Percentiles rank a stretch among this genome's conserved stretches.
Conservation (phyloP, 495 filamentous ascomycete species). For the Aspergillus indologenus region DNA sequence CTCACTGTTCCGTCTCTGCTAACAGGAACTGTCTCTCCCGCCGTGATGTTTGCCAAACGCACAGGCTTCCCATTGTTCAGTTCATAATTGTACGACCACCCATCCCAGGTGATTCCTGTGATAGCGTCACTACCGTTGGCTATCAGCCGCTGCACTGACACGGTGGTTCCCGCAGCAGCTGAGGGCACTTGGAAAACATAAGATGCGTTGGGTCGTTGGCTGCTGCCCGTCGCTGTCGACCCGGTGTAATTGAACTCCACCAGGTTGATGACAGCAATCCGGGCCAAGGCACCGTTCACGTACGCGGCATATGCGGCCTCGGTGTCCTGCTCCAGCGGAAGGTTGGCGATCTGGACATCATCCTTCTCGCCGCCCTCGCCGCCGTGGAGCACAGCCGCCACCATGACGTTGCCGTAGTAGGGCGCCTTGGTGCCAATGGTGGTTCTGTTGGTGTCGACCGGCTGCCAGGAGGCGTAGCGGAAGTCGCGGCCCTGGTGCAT, state of each 20-base stretch:
- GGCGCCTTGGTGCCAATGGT: conserved; percentile 60
- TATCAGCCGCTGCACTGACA: conserved; percentile 45
- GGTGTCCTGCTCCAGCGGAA: conserved; percentile 40
- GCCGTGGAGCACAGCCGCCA: conserved; percentile 54
- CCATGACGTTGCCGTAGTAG: conserved; percentile 64
- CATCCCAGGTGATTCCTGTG: conserved; percentile 59
- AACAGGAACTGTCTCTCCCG: conserved; percentile 48
- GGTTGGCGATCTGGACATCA: conserved; percentile 29
- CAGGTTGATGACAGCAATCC: conserved; percentile 59
- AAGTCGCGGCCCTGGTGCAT: conserved; percentile 68
- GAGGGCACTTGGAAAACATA: conserved; percentile 48
- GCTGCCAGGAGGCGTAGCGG: conserved; percentile 59
- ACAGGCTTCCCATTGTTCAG: conserved; percentile 53
- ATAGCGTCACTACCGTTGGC: conserved; percentile 66
- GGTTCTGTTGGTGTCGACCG: conserved; percentile 50
- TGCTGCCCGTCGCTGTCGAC: neutral
- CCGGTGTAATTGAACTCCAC: conserved; percentile 35
- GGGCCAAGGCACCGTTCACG: conserved; percentile 36
- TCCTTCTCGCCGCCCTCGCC: conserved; percentile 4
- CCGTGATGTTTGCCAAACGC: conserved; percentile 54
- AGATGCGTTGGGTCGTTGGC: conserved; percentile 13
- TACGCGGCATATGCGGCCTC: conserved; percentile 62
- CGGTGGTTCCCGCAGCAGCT: conserved; percentile 13
- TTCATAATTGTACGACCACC: conserved; percentile 65
- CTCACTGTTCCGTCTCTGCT: conserved; percentile 40